Evolutionary conservation across 305 asterid genomes (phyloP), one percentile per base, ranked within the genome.

Genomic region (Euphrasia arctica): DNA sequence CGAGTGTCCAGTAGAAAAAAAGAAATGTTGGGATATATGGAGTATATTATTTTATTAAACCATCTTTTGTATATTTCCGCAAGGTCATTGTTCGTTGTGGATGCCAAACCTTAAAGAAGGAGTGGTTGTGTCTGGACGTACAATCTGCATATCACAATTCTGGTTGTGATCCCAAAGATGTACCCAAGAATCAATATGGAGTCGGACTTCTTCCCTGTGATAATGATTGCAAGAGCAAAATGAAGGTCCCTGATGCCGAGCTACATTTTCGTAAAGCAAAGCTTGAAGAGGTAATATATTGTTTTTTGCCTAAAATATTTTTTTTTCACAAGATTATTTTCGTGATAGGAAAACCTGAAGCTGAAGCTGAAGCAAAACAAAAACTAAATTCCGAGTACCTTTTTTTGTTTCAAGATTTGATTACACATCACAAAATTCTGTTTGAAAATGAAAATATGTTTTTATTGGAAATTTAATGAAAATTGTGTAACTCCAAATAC

Each of bases 61-160:
- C 31, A 55, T 51, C 60, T 41, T 36, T 36, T 3, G 13, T 71
- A 59, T 70, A 57, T 57, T 77, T 70, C 65, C 68, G 52, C 68
- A 58, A 91, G 98, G 95, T 85, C 36, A 78, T 70, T n/a, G 85
- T 84, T 67, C 97, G 97, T 4, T 89, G 98, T 45, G 72, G 77
- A 75, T 91, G 98, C 76, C 97, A 82, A 75, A 83, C 80, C 62
- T 58, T 91, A 64, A 91, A 91, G 72, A 87, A 79, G 68, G 97
- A 91, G 72, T 87, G 95, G 95, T 9, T 74, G 13, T 91, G 98
- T 70, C 79, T 78, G 63, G 91, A 87, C 11, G 96, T 89, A 42
- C 98, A 91, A 77, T 78, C 77, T 56, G 83, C 92, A 54, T 78
- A 91, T 67, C 69, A 63, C n/a, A 75, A 58, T 54, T 47, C 70